A percentile compares a stretch with the other conserved stretches of the same genome.
Evolutionary conservation across 106 monocot genomes (phyloP).

Genomic region (Apostasia ramifera): DNA sequence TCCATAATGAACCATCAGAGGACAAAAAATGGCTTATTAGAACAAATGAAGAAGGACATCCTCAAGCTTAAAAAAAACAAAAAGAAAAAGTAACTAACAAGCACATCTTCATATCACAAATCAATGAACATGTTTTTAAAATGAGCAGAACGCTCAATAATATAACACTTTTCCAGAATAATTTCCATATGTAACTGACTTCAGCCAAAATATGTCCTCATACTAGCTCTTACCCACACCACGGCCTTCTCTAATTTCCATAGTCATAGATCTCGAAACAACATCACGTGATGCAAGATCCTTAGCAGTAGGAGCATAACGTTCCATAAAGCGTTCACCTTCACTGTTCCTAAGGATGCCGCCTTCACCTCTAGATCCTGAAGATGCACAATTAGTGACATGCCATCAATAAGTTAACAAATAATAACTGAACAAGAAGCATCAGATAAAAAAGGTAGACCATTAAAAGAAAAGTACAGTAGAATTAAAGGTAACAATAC

Average conservation of each 20-base stretch:
- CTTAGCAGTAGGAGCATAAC: slow-evolving; percentile 95
- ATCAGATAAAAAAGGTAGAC: not conserved
- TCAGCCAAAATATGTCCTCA: not conserved
- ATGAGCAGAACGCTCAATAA: not conserved
- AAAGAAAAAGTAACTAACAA: not conserved
- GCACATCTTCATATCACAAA: not conserved
- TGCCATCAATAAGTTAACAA: not conserved
- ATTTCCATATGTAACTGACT: not conserved
- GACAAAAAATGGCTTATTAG: not conserved
- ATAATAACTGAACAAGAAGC: not conserved
- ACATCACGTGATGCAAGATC: slow-evolving; percentile 98
- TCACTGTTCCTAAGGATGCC: slow-evolving; percentile 97
- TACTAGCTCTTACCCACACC: slow-evolving; percentile 69
- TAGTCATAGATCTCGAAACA: slow-evolving; percentile 98
- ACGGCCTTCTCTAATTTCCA: slow-evolving; percentile 97
- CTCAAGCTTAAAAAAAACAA: not conserved
- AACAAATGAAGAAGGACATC: no score
- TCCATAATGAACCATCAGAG: not conserved
- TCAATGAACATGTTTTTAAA: not conserved
- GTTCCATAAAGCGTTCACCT: slow-evolving; percentile 98
- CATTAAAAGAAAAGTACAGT: not conserved
- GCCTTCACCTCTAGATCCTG: slow-evolving; percentile 97
- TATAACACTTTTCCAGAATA: not conserved
- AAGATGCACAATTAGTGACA: not conserved
- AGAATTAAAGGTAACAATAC: not conserved